Evolutionary conservation across 2,329 filamentous ascomycete species (phyloP).

Genomic region (Diaporthe destruens): DNA sequence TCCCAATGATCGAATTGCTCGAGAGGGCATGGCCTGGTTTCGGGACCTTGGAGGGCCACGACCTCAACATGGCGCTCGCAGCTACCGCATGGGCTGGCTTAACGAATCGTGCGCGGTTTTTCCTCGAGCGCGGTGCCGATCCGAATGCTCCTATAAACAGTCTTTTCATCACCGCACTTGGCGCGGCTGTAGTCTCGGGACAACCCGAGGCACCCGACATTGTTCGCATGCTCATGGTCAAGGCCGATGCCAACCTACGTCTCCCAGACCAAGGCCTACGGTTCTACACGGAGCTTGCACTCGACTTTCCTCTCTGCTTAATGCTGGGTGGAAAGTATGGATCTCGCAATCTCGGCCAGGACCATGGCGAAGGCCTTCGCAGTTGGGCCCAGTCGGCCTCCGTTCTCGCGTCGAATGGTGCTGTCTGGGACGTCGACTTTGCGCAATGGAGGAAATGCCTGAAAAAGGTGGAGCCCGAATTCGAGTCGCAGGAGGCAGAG

Average conservation of each 20-base stretch:
- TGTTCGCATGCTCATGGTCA: not conserved
- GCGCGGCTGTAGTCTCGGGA: not conserved
- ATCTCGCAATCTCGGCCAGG: accelerated
- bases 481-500: not conserved
- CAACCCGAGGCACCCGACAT: not conserved
- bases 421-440: not conserved
- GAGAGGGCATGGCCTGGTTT: not conserved
- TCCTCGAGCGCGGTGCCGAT: not conserved
- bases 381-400: not conserved
- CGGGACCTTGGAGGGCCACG: not conserved
- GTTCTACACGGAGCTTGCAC: not conserved
- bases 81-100: not conserved
- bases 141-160: not conserved
- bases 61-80: not conserved
- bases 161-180: not conserved
- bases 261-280: not conserved
- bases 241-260: not conserved
- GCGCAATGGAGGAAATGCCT: not conserved
- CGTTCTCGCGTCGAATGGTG: not conserved
- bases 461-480: not conserved
- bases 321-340: accelerated
- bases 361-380: not conserved
- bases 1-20: not conserved
- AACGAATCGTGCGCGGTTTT: not conserved
- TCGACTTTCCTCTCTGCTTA: not conserved